These are phyloP conservation scores for Citrus maxima DNA, from an alignment of 345 rosid genomes.

Conservation along the genomic window DNA sequence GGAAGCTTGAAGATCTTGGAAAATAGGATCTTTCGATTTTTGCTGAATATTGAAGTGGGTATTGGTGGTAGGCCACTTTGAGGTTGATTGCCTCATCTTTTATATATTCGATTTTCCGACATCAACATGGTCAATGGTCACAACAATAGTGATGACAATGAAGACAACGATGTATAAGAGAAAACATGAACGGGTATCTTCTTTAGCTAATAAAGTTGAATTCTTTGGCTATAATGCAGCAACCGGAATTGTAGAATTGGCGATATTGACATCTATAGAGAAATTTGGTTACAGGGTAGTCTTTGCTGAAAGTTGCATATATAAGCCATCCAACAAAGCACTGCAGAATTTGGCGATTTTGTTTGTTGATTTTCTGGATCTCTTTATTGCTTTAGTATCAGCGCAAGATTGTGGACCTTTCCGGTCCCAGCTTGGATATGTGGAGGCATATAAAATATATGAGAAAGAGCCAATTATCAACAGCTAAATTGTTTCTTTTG, in stretches of 20 bases:
- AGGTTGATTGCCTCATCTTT: slow-evolving; percentile 22
- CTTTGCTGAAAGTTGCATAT: neutral
- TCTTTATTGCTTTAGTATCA: slow-evolving; percentile 8
- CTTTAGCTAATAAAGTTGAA: slow-evolving; percentile 5
- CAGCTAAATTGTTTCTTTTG: neutral
- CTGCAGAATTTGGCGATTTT: slow-evolving; percentile 9
- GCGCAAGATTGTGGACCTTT: slow-evolving; percentile 14
- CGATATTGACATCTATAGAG: slow-evolving; percentile 9
- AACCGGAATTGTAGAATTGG: slow-evolving; percentile 9
- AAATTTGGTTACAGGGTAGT: neutral
- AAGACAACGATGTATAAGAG: slow-evolving; percentile 1
- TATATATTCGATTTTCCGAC: neutral
- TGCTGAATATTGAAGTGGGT: slow-evolving; percentile 4
- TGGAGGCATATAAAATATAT: slow-evolving; percentile 6
- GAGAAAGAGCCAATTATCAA: slow-evolving; percentile 6
- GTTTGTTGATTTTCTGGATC: slow-evolving; percentile 17
- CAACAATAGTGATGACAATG: slow-evolving; percentile 6
- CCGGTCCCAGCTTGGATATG: slow-evolving; percentile 22
- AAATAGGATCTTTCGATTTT: slow-evolving; percentile 22
- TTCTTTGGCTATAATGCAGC: slow-evolving; percentile 11
- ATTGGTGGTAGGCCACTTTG: slow-evolving; percentile 12
- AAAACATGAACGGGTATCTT: slow-evolving; percentile 6
- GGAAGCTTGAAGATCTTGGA: slow-evolving; percentile 65
- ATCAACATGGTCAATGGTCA: neutral
- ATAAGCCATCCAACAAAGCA: slow-evolving; percentile 16